phyloP scores from a whole-genome alignment of 139 green algal genomes.

The Medakamo hakoo region DNA sequence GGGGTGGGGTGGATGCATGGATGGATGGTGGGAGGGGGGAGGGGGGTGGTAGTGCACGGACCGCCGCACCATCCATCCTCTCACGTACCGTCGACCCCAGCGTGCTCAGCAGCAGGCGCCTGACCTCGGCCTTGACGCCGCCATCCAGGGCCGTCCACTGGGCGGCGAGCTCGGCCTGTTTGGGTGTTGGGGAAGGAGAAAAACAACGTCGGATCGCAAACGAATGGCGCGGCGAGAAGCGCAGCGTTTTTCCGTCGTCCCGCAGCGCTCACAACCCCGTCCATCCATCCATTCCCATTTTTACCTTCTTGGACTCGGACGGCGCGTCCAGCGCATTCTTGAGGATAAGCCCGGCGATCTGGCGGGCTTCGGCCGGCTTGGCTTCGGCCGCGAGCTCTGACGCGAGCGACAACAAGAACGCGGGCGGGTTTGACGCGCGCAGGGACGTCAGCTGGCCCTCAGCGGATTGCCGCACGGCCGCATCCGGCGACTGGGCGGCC shows the following conservation, averaged over 20 bases:
- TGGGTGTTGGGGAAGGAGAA: background rate
- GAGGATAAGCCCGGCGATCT: conserved; percentile 81
- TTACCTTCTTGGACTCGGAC: conserved; percentile 46
- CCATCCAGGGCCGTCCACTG: conserved; percentile 55
- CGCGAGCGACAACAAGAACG: conserved; percentile 54
- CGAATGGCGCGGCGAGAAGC: too few relatives aligned
- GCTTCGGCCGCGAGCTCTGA: conserved; percentile 55
- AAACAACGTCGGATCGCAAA: background rate
- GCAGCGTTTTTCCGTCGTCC: background rate
- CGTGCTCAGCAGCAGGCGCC: conserved; percentile 49
- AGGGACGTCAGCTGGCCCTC: conserved; percentile 49
- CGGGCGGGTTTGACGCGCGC: background rate
- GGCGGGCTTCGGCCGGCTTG: conserved; percentile 50
- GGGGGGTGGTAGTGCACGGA: background rate
- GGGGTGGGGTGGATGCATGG: background rate
- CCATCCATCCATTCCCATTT: background rate
- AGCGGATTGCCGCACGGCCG: conserved; percentile 40
- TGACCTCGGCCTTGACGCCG: conserved; percentile 54
- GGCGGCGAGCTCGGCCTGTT: conserved; percentile 35
- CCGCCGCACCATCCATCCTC: background rate
- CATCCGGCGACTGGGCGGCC: conserved; percentile 55
- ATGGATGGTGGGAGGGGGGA: background rate
- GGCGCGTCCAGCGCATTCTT: conserved; percentile 91
- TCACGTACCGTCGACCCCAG: conserved; percentile 38
- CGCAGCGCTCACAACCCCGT: background rate